Evolutionary conservation across 805 yeast species (phyloP).

Genomic region (Kluyveromyces aestuarii): DNA sequence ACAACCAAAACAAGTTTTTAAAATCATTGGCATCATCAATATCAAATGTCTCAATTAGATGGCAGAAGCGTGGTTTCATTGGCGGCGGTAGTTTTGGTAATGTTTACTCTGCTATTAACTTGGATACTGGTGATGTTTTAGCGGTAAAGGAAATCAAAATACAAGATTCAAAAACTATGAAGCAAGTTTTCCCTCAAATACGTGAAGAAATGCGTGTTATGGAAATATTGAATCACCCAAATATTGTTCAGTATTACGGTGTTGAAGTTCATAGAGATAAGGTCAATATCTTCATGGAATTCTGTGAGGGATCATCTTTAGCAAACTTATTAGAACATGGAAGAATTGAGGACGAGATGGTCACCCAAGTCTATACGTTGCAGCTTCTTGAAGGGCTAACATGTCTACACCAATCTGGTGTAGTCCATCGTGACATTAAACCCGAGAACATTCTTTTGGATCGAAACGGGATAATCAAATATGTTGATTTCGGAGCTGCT

Average conservation of each 20-base stretch:
- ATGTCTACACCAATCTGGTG: slow-evolving; percentile 86
- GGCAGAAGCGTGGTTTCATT: slow-evolving; percentile 92
- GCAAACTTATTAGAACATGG: slow-evolving; percentile 84
- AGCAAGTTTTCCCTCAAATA: slow-evolving; percentile 76
- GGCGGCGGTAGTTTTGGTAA: slow-evolving; percentile 97
- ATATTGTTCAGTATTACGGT: slow-evolving; percentile 92
- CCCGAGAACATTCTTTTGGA: slow-evolving; percentile 90
- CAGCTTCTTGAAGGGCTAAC: slow-evolving; percentile 95
- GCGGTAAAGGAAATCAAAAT: slow-evolving; percentile 94
- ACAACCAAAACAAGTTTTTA: slow-evolving; percentile 79
- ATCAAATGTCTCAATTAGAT: slow-evolving; percentile 83
- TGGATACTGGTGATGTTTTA: slow-evolving; percentile 92
- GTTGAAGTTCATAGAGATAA: slow-evolving; percentile 95
- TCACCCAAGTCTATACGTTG: slow-evolving; percentile 79
- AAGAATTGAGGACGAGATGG: slow-evolving; percentile 88
- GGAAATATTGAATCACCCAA: slow-evolving; percentile 93
- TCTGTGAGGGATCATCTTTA: slow-evolving; percentile 91
- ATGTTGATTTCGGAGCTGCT: slow-evolving; percentile 97
- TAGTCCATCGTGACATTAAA: slow-evolving; percentile 94
- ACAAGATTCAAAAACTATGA: slow-evolving; percentile 79
- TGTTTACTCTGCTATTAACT: slow-evolving; percentile 83
- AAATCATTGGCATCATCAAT: slow-evolving; percentile 81
- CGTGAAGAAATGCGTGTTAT: slow-evolving; percentile 95
- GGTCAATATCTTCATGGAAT: slow-evolving; percentile 95
- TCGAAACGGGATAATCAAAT: slow-evolving; percentile 86